Base-by-base conservation (phyloP, 2,329 filamentous ascomycete genomes). In the Mycosphaerella arachidis region DNA sequence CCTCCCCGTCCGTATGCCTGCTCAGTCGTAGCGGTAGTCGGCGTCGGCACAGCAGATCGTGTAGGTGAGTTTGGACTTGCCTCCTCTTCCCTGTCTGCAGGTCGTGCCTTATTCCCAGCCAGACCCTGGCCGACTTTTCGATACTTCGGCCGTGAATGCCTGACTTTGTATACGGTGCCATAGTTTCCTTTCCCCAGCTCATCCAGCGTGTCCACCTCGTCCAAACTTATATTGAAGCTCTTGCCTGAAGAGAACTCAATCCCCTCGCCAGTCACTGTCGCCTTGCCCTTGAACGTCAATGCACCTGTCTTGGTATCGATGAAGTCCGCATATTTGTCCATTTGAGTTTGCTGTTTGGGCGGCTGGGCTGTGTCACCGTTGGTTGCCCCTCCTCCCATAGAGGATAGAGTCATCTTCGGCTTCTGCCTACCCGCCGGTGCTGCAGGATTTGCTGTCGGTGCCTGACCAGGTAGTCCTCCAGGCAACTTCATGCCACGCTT, bases 171-270 rank as follows among this genome's bases (percentile, higher is more conserved):
- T 4, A 99, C 94, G 1, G 93, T 97, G 61, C 94, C 94, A 70
- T 99, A 99, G 74, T 99, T 99, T 45, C 94, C 94, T 76, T 97
- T 99, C 51, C 94, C 94, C 12, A 99, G 79, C 78, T 99, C 94
- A 63, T 93, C 91, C 59, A 97, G 73, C 1, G 91, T 93, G 69
- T 97, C 91, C 6, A 99, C 90, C 74, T 99, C 93, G 71, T 99
- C 93, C 46, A 99, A 81, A 4, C 93, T 97, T 71, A 99, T 97
- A 70, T 84, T 91, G 76, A 99, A 97, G 18, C 87, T 91, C 56
- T 88, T 89, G 2, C 94, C 94, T 59, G 89, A 92, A 27, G 89
- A 88, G 72, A 99, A 99, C 71, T 97, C 89, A 63, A 99, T 92
- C 29, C 94, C 94, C 16, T 89, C 86, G 29, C 90, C 87, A 64